phyloP scores from a whole-genome alignment of 192 early-diverging fungal species.

The Linnemannia exigua region DNA sequence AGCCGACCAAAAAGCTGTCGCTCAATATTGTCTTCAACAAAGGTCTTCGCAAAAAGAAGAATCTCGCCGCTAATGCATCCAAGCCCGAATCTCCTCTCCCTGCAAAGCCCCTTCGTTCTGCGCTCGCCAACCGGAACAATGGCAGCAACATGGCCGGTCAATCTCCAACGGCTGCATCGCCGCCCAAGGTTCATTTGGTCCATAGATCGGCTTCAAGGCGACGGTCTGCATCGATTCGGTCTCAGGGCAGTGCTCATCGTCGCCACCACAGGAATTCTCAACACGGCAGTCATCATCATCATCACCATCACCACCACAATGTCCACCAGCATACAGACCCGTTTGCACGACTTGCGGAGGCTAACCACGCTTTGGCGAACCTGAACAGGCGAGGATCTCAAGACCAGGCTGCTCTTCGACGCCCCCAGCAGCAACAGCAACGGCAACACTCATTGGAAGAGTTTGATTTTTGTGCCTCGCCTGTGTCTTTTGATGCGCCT shows the following conservation, averaged over 20 bases:
- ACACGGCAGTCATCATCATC: constrained; percentile 15
- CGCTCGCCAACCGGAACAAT: constrained; percentile 26
- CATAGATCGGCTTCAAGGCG: constrained; percentile 4
- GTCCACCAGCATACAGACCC: constrained; percentile 10
- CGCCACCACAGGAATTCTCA: background rate
- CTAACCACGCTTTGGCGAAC: constrained; percentile 20
- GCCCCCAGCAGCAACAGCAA: constrained; percentile 8
- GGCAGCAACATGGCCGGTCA: too few species aligned
- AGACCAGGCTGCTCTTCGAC: constrained; percentile 5
- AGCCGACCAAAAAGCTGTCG: constrained; percentile 21
- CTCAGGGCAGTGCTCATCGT: constrained; percentile 16
- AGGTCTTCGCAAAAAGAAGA: constrained; percentile 24
- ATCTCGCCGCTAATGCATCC: background rate
- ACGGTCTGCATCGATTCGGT: constrained; percentile 32
- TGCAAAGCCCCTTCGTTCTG: constrained; percentile 40
- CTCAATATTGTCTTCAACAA: constrained; percentile 45
- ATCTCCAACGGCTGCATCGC: background rate
- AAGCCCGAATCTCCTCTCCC: constrained; percentile 2
- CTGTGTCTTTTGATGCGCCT: background rate
- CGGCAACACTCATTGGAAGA: background rate
- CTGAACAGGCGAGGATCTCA: constrained; percentile 9
- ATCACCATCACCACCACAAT: background rate
- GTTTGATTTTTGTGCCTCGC: background rate
- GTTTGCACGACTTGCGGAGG: constrained; percentile 27
- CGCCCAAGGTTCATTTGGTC: constrained; percentile 26